Evolutionary conservation across 768 basidiomycete genomes (phyloP).

Genomic region (Termitomyces sp.): DNA sequence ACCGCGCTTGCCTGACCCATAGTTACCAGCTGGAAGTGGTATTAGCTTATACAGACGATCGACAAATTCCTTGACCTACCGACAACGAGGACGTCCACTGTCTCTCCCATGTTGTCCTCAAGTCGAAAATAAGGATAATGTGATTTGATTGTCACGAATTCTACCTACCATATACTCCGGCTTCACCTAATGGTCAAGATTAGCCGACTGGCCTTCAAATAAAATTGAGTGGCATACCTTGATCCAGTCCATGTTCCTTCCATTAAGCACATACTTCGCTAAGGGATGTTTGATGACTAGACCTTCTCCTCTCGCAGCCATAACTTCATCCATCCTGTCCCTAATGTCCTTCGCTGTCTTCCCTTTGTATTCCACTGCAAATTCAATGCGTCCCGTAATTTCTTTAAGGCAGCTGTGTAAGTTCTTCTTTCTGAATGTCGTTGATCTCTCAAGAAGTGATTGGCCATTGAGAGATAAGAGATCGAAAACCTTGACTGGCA

Average conservation of each 20-base stretch:
- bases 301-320: conserved; percentile 86
- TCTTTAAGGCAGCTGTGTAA: conserved; percentile 61
- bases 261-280: conserved; percentile 79
- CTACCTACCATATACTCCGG: conserved; percentile 76
- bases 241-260: conserved; percentile 88
- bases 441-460: conserved; percentile 66
- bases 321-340: conserved; percentile 71
- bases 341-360: conserved; percentile 80
- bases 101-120: conserved; percentile 89
- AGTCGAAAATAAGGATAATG: neutral
- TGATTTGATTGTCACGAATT: neutral
- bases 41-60: neutral
- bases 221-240: conserved; percentile 44
- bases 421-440: conserved; percentile 75
- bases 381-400: conserved; percentile 78
- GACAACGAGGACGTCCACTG: conserved; percentile 86
- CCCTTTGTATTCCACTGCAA: conserved; percentile 64
- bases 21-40: conserved; percentile 62
- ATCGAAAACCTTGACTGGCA: conserved; percentile 92
- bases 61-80: conserved; percentile 37
- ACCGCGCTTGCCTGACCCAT: conserved; percentile 79
- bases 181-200: conserved; percentile 49
- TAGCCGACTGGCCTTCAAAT: neutral
- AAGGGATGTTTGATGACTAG: conserved; percentile 85
- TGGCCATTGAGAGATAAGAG: conserved; percentile 84